These are phyloP conservation scores for Euphrasia arctica DNA, from an alignment of 305 asterid species.

Conservation along the genomic window DNA sequence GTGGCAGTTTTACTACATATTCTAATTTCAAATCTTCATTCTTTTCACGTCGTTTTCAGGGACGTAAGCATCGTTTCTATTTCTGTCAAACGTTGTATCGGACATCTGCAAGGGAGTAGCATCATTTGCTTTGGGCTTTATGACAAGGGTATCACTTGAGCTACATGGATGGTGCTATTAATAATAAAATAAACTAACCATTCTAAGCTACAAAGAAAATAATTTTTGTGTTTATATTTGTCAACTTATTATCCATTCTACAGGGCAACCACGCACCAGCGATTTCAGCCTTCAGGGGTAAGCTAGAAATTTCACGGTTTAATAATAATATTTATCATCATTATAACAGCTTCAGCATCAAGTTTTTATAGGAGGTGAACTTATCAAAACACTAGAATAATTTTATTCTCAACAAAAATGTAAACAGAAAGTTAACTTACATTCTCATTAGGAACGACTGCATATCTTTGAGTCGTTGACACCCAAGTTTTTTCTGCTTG, in stretches of 20 bases:
- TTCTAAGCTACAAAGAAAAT: background rate
- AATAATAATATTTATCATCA: too few relatives aligned
- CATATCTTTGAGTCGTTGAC: slow-evolving; percentile 91
- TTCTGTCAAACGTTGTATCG: slow-evolving; percentile 25
- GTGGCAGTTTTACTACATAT: background rate
- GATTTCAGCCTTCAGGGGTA: too few relatives aligned
- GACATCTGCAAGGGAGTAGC: slow-evolving; percentile 25
- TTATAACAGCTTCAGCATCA: too few relatives aligned
- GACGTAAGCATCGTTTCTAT: slow-evolving; percentile 54
- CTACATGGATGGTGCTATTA: too few relatives aligned
- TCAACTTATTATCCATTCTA: too few relatives aligned
- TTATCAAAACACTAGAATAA: background rate
- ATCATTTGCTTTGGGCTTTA: background rate
- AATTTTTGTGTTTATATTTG: too few relatives aligned
- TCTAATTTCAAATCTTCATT: slow-evolving; percentile 47
- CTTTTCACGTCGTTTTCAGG: slow-evolving; percentile 84
- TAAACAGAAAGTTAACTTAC: slow-evolving; percentile 36
- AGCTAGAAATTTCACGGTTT: too few relatives aligned
- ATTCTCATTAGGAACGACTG: slow-evolving; percentile 84
- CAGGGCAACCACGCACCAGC: too few relatives aligned
- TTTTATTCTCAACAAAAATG: too few relatives aligned
- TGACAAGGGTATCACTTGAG: too few relatives aligned
- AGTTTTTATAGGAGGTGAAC: background rate
- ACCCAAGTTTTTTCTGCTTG: slow-evolving; percentile 64
- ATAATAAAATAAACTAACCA: background rate